phyloP scores from a whole-genome alignment of 2,329 filamentous ascomycete genomes.

The Nemania sp. region DNA sequence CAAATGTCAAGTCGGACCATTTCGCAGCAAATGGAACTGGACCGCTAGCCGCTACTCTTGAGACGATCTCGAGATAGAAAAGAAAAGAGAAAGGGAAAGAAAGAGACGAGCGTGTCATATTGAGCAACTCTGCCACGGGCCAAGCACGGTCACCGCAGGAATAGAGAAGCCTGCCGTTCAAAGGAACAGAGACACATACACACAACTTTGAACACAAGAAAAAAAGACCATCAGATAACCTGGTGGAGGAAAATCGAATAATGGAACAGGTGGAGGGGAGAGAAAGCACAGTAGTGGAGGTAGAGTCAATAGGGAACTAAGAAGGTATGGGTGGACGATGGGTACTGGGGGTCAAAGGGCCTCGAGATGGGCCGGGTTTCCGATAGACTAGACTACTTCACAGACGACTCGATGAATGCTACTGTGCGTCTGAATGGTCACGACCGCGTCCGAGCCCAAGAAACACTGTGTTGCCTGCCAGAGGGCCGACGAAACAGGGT shows the following conservation, averaged over 20 bases:
- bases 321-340: neutral
- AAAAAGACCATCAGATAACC: neutral
- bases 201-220: neutral
- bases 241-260: slow-evolving; percentile 3
- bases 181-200: slow-evolving; percentile 1
- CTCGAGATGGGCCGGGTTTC: neutral
- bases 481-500: no score
- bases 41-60: slow-evolving; percentile 19
- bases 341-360: neutral
- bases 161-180: neutral
- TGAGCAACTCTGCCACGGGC: slow-evolving; percentile 15
- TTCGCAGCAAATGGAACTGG: slow-evolving; percentile 29
- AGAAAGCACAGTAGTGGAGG: neutral
- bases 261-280: slow-evolving; percentile 8
- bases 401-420: neutral
- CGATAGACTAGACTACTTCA: neutral
- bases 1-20: slow-evolving; percentile 37
- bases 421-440: neutral
- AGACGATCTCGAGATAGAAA: slow-evolving; percentile 30
- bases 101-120: slow-evolving; percentile 29
- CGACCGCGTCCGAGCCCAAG: no score
- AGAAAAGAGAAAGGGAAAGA: slow-evolving; percentile 32
- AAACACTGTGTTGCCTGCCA: no score
- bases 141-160: slow-evolving; percentile 21
- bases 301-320: neutral